Evolutionary conservation across 1,139 yeast species (phyloP).

Genomic region (Candida tunisiensis): DNA sequence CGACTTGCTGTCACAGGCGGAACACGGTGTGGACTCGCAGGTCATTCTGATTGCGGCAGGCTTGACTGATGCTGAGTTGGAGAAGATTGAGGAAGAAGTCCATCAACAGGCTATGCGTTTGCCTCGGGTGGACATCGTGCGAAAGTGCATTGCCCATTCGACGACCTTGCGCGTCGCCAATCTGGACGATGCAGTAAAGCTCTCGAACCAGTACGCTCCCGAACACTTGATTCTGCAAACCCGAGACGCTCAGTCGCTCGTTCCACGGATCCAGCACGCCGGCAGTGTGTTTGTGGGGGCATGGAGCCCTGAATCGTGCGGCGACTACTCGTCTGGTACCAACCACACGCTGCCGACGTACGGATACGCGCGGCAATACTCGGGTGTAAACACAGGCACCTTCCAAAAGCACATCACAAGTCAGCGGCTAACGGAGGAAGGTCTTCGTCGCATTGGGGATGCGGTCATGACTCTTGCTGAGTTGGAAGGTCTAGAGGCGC

Average conservation of each 20-base stretch:
- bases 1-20: slow-evolving; percentile 93
- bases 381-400: slow-evolving; percentile 92
- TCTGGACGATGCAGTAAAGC: slow-evolving; percentile 60
- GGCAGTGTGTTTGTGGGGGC: slow-evolving; percentile 96
- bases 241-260: slow-evolving; percentile 55
- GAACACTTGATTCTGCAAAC: slow-evolving; percentile 92
- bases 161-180: slow-evolving; percentile 52
- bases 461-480: slow-evolving; percentile 97
- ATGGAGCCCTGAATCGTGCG: slow-evolving; percentile 93
- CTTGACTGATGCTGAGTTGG: slow-evolving; percentile 40
- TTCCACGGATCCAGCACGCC: slow-evolving; percentile 69
- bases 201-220: slow-evolving; percentile 88
- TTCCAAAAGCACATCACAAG: slow-evolving; percentile 92
- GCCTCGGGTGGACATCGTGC: slow-evolving; percentile 87
- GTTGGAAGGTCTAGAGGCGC: slow-evolving; percentile 94
- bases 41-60: slow-evolving; percentile 79
- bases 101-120: slow-evolving; percentile 68
- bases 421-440: slow-evolving; percentile 76
- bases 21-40: slow-evolving; percentile 96
- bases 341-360: slow-evolving; percentile 96
- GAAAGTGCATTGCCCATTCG: slow-evolving; percentile 85
- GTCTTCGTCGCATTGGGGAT: slow-evolving; percentile 72
- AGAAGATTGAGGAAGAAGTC: slow-evolving; percentile 63
- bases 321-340: slow-evolving; percentile 95
- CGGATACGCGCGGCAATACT: slow-evolving; percentile 94